Conservation (phyloP, 805 yeast genomes). For the Pichia rugopelliculosa region DNA sequence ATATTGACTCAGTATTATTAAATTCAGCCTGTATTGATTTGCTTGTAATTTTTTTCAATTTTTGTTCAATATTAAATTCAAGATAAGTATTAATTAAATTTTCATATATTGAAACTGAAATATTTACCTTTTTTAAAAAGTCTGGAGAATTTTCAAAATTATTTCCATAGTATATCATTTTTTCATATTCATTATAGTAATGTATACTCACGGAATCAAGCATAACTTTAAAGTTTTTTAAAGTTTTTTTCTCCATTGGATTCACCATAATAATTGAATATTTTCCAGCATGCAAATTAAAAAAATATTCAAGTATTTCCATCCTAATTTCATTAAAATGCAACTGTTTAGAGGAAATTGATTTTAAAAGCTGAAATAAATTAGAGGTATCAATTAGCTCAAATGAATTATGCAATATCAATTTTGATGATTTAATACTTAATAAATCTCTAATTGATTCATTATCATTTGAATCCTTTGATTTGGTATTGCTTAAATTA, state of each 20-base stretch:
- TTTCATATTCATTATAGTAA: slow-evolving; percentile 14
- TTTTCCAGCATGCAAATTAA: not conserved
- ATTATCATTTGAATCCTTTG: slow-evolving; percentile 9
- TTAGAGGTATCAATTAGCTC: slow-evolving; percentile 17
- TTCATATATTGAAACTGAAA: slow-evolving; percentile 37
- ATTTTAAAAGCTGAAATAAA: slow-evolving; percentile 13
- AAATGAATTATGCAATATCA: slow-evolving; percentile 8
- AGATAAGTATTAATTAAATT: slow-evolving; percentile 37
- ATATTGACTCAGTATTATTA: slow-evolving; percentile 31
- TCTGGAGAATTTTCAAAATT: not conserved
- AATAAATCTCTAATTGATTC: slow-evolving; percentile 27
- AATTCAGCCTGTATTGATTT: slow-evolving; percentile 21
- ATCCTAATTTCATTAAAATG: slow-evolving; percentile 27
- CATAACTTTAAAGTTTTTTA: slow-evolving; percentile 17
- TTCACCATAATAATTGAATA: not conserved
- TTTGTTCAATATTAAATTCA: slow-evolving; percentile 21
- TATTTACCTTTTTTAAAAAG: slow-evolving; percentile 1
- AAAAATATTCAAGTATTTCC: slow-evolving; percentile 20
- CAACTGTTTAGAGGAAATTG: slow-evolving; percentile 13
- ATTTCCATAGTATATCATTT: slow-evolving; percentile 5
- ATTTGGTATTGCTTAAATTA: slow-evolving; percentile 12
- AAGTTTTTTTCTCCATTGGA: slow-evolving; percentile 7
- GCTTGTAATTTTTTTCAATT: slow-evolving; percentile 16
- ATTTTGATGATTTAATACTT: slow-evolving; percentile 14
- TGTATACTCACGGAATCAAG: slow-evolving; percentile 24